Conservation (phyloP, 139 green algal species). For the Tetraselmis striata region DNA sequence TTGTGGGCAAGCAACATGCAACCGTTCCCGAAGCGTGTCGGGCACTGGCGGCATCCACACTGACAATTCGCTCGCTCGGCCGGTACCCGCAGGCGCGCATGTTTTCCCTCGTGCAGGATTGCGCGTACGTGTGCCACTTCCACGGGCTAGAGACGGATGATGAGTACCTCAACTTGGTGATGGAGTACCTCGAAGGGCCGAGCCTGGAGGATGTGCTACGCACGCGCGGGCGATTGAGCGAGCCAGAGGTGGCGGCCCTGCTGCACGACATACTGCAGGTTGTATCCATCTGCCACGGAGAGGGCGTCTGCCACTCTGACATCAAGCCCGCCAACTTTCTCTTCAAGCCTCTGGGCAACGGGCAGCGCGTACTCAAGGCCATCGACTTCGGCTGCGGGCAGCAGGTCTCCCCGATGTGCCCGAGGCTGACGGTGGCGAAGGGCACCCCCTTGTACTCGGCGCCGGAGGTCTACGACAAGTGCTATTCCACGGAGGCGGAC, state of each 20-base stretch:
- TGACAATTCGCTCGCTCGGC: too few relatives aligned
- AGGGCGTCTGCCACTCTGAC: background rate
- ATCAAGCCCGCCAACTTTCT: background rate
- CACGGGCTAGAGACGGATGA: background rate
- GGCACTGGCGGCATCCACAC: too few relatives aligned
- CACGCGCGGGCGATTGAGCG: background rate
- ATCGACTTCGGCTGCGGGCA: background rate
- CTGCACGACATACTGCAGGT: background rate
- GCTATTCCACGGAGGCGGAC: background rate
- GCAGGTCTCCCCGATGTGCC: background rate
- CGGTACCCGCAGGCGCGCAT: background rate
- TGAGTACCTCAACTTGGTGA: background rate
- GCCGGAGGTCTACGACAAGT: background rate
- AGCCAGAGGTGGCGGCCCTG: background rate
- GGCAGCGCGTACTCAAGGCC: background rate
- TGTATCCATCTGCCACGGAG: background rate
- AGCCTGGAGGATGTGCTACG: background rate
- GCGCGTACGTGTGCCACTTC: background rate
- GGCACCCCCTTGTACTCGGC: background rate
- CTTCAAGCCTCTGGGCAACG: background rate
- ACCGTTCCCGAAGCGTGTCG: too few relatives aligned
- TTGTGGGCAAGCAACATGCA: too few relatives aligned
- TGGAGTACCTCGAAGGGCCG: background rate
- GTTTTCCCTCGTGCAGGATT: background rate
- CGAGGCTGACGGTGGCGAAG: background rate